These are phyloP conservation scores for Septoria petroselini DNA, from an alignment of 2,329 filamentous ascomycete genomes.

Conservation along the genomic window DNA sequence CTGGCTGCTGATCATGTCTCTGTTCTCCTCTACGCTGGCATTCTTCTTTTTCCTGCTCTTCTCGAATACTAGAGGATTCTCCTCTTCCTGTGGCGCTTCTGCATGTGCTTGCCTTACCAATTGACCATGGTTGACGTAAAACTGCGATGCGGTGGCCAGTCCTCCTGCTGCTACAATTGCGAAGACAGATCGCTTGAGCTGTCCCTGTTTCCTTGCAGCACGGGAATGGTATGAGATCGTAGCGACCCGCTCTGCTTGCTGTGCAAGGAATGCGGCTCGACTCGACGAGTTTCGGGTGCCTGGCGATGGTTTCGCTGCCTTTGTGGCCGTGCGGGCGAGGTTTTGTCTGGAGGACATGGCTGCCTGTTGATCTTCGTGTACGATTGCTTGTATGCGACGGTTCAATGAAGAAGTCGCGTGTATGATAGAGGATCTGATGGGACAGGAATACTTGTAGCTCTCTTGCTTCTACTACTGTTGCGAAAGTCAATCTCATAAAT, in stretches of 20 bases:
- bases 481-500: slow-evolving; percentile 8
- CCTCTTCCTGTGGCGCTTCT: slow-evolving; percentile 45
- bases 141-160: slow-evolving; percentile 46
- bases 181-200: slow-evolving; percentile 45
- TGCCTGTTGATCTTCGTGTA: background rate
- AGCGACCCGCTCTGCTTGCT: slow-evolving; percentile 25
- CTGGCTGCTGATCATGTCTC: slow-evolving; percentile 76
- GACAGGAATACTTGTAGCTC: no score
- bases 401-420: slow-evolving; percentile 8
- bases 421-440: no score
- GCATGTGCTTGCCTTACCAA: slow-evolving; percentile 47
- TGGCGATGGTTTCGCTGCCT: slow-evolving; percentile 13
- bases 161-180: slow-evolving; percentile 45
- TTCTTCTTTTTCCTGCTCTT: slow-evolving; percentile 55
- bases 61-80: slow-evolving; percentile 64
- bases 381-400: background rate
- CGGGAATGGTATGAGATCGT: slow-evolving; percentile 36
- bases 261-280: slow-evolving; percentile 19
- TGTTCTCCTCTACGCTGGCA: slow-evolving; percentile 65
- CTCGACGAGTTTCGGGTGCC: slow-evolving; percentile 22
- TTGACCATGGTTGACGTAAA: slow-evolving; percentile 41
- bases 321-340: slow-evolving; percentile 20
- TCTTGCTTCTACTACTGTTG: background rate
- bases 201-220: slow-evolving; percentile 46
- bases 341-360: slow-evolving; percentile 22